Conservation (phyloP, 1,284 basidiomycete genomes). For the Ganoderma boninense region DNA sequence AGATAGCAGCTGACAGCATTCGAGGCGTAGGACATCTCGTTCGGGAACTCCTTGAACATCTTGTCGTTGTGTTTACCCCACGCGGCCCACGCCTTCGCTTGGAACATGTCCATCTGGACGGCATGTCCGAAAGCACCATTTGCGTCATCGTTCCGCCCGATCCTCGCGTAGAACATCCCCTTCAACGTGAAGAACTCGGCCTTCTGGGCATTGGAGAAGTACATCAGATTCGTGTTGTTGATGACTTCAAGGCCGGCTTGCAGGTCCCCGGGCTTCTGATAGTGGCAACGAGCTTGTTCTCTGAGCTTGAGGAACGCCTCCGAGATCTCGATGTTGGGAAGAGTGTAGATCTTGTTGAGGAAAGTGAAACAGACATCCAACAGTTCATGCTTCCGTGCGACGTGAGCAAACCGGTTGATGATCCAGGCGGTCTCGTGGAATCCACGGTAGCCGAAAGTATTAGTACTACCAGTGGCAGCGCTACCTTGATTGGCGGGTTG, state of each 20-base stretch:
- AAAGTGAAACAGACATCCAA: conserved; percentile 96
- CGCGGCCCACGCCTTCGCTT: conserved; percentile 98
- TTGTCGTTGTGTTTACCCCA: conserved; percentile 97
- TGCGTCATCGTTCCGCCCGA: conserved; percentile 90
- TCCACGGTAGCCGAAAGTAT: conserved; percentile 96
- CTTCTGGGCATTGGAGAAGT: conserved; percentile 95
- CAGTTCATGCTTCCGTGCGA: conserved; percentile 96
- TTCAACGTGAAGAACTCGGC: conserved; percentile 99
- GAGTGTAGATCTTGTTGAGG: conserved; percentile 97
- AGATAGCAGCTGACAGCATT: conserved; percentile 98
- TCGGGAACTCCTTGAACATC: conserved; percentile 87
- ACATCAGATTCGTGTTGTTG: conserved; percentile 99
- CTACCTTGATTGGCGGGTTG: conserved; percentile 57
- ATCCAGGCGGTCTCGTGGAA: conserved; percentile 99
- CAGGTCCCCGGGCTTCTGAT: conserved; percentile 94
- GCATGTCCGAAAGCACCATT: conserved; percentile 94
- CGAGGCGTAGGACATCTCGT: conserved; percentile 80
- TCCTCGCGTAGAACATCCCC: conserved; percentile 97
- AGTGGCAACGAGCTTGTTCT: conserved; percentile 99
- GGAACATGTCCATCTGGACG: conserved; percentile 94
- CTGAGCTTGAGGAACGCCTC: conserved; percentile 99
- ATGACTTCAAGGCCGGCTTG: conserved; percentile 97
- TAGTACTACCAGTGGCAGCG: conserved; percentile 63
- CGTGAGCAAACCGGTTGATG: conserved; percentile 99
- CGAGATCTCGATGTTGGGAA: conserved; percentile 99